Percentiles rank a stretch among this genome's conserved stretches.
These are phyloP conservation scores for Auricularia sp. DNA, from an alignment of 768 basidiomycete species.

Conservation along the genomic window DNA sequence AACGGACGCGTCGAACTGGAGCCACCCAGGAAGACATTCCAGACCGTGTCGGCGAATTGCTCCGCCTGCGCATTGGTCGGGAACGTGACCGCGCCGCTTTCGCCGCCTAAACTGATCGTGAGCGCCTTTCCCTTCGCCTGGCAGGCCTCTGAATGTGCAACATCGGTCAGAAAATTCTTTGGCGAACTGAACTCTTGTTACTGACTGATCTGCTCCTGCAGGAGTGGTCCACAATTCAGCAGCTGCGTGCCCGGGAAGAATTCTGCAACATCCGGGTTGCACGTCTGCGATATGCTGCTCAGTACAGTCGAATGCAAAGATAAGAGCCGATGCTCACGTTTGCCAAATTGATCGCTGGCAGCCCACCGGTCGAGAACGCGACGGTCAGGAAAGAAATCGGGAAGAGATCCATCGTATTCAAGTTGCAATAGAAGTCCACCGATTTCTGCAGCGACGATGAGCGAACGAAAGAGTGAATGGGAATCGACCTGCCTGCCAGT, in stretches of 20 bases:
- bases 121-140: slow-evolving; percentile 51
- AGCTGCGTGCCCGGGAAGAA: slow-evolving; percentile 7
- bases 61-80: slow-evolving; percentile 45
- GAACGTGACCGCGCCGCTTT: slow-evolving; percentile 57
- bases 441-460: background rate
- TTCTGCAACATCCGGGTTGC: background rate
- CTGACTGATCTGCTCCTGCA: slow-evolving; percentile 6
- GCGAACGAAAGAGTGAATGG: too few relatives aligned
- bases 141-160: slow-evolving; percentile 48
- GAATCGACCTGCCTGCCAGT: background rate
- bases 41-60: slow-evolving; percentile 50
- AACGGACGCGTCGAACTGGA: slow-evolving; percentile 55
- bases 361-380: background rate
- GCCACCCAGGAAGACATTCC: slow-evolving; percentile 66
- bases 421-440: background rate
- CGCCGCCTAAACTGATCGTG: slow-evolving; percentile 44
- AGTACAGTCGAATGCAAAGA: too few relatives aligned
- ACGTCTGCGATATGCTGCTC: background rate
- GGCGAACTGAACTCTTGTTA: background rate
- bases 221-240: slow-evolving; percentile 4
- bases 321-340: background rate
- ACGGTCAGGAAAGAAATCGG: background rate
- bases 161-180: background rate
- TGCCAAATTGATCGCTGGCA: background rate
- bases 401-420: background rate